Evolutionary conservation across 176 grass and related monocot species (phyloP), one percentile per base, ranked within the genome.

Genomic region (Avena eriantha): DNA sequence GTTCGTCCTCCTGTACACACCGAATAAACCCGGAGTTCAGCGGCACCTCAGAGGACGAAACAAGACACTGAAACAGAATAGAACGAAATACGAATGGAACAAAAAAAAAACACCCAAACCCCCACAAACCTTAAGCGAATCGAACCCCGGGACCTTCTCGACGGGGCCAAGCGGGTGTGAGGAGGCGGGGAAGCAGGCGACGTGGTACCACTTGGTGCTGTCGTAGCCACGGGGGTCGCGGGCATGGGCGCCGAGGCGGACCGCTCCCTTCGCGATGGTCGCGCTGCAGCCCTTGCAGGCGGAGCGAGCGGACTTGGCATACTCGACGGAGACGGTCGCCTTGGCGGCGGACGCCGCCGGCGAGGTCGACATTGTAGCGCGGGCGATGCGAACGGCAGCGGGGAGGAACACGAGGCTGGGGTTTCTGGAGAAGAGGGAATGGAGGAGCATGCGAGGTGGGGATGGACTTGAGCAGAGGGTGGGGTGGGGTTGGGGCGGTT

Each of bases 261-360:
- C 82, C 16, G 87, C 83, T 3, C 93, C 92, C 57, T 81, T 84
- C 35, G 59, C 74, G 65, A 98, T 96, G 51, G 69, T 57, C 50
- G 49, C 88, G 78, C 82, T 60, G 83, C 93, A 94, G 0, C 82
- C 84, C 81, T 98, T 98, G 93, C 93, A 98, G 58, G 82, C 23
- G 48, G 92, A 90, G 48, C 93, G 90, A 8, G 87, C 88, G 23
- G 92, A 98, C 75, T 93, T 98, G 66, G 93, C 90, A 67, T 96
- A 94, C 71, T 98, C 88, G 50, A 86, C 88, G 39, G 88, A 74
- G 77, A 94, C 69, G 34, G 90, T 80, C 19, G 68, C 70, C 43
- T 69, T 68, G 8, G 66, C 61, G 82, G 36, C 90, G 83, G 53
- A 84, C 84, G 82, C 87, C 63, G 33, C 61, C 74, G 73, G 46